Evolutionary conservation across 305 asterid species (phyloP).

Genomic region (Plantago coronopus): DNA sequence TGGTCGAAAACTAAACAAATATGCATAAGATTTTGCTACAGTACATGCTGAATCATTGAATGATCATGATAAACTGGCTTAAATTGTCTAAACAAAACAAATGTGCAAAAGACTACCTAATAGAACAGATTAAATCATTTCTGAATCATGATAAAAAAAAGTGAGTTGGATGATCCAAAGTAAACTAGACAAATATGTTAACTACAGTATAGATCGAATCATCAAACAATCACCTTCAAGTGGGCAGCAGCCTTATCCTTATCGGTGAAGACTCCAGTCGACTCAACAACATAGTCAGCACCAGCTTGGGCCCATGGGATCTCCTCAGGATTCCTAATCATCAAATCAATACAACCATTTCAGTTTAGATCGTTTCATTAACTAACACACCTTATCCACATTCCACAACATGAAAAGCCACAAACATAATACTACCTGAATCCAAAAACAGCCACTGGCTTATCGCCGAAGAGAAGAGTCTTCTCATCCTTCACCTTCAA

Average conservation of each 20-base stretch:
- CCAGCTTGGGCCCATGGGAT: slow-evolving; percentile 56
- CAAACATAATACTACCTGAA: slow-evolving; percentile 39
- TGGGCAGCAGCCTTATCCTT: slow-evolving; percentile 60
- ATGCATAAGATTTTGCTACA: too few species aligned
- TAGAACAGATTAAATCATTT: too few species aligned
- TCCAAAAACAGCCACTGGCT: slow-evolving; percentile 69
- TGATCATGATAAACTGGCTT: too few species aligned
- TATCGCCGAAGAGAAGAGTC: slow-evolving; percentile 81
- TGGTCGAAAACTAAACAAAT: too few species aligned
- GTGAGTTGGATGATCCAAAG: too few species aligned
- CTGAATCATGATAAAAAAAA: too few species aligned
- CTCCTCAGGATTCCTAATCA: slow-evolving; percentile 43
- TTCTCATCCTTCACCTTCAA: slow-evolving; percentile 63
- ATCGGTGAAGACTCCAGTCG: slow-evolving; percentile 56
- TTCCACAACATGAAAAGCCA: background rate
- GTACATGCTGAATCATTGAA: too few species aligned
- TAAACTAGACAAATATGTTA: too few species aligned
- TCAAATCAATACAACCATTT: background rate
- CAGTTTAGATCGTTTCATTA: background rate
- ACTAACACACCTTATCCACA: too few species aligned
- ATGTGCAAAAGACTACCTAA: too few species aligned
- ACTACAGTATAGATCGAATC: too few species aligned
- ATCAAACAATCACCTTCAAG: slow-evolving; percentile 33
- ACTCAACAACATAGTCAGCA: slow-evolving; percentile 50
- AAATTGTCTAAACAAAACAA: too few species aligned